Percentiles rank a stretch among this genome's conserved stretches.
phyloP scores from a whole-genome alignment of 139 green algal genomes.

The Chlorella sp. region DNA sequence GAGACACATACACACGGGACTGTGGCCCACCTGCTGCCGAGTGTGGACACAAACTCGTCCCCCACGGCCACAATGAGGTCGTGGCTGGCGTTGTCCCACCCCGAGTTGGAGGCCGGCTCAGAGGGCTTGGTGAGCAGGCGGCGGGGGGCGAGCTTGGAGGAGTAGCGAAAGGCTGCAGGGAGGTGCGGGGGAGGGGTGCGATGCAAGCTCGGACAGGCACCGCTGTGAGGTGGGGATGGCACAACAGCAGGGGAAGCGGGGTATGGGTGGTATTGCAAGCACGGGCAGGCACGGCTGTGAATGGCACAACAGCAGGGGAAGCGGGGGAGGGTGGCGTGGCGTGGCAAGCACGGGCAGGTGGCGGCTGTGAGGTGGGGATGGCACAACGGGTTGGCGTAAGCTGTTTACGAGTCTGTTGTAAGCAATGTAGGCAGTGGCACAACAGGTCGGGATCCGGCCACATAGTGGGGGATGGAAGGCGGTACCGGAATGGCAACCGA shows the following conservation, averaged over 20 bases:
- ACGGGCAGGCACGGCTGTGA: no score
- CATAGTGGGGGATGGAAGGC: no score
- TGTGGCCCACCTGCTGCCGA: constrained; percentile 36
- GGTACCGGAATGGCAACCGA: no score
- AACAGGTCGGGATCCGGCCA: no score
- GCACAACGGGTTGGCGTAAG: no score
- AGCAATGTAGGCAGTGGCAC: no score
- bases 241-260: background rate
- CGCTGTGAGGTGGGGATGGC: background rate
- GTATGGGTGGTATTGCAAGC: background rate
- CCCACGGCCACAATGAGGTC: constrained; percentile 89
- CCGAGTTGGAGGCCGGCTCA: constrained; percentile 69
- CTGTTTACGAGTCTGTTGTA: no score
- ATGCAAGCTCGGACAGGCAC: background rate
- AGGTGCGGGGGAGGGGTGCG: background rate
- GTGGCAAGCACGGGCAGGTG: no score
- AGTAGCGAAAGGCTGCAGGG: constrained; percentile 50
- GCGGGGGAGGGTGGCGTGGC: no score
- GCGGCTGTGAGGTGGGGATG: no score
- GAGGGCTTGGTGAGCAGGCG: constrained; percentile 80
- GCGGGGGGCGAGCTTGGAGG: constrained; percentile 24
- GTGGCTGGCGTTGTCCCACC: constrained; percentile 86
- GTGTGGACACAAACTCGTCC: constrained; percentile 63
- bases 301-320: no score
- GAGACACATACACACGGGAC: no score